A percentile compares a stretch with the other conserved stretches of the same genome.
phyloP scores from a whole-genome alignment of 495 filamentous ascomycete species.

The Penicillium ochrochloron region DNA sequence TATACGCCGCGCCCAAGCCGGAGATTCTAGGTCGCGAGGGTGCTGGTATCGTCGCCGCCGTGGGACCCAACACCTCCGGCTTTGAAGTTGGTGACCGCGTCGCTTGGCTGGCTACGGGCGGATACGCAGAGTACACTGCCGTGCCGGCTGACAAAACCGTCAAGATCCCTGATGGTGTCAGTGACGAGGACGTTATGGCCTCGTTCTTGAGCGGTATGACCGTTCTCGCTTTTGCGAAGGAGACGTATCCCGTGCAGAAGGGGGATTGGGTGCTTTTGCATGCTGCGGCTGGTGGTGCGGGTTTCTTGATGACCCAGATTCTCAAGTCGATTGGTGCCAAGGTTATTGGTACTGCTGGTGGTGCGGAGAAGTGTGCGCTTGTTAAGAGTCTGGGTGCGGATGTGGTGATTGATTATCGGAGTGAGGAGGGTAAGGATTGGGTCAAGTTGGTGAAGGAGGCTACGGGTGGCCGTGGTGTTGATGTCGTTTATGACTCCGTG shows the following conservation, averaged over 20 bases:
- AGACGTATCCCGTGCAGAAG: slow-evolving; percentile 71
- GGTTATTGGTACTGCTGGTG: slow-evolving; percentile 83
- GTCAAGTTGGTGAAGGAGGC: slow-evolving; percentile 68
- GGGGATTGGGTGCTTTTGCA: slow-evolving; percentile 89
- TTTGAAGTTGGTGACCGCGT: slow-evolving; percentile 70
- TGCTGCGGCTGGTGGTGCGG: slow-evolving; percentile 89
- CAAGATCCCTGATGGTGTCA: slow-evolving; percentile 67
- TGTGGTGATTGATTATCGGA: slow-evolving; percentile 71
- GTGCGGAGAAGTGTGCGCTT: slow-evolving; percentile 69
- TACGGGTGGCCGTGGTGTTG: slow-evolving; percentile 71
- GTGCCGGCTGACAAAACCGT: slow-evolving; percentile 59
- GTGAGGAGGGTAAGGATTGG: slow-evolving; percentile 69
- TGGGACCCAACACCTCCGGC: slow-evolving; percentile 51
- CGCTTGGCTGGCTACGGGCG: slow-evolving; percentile 60
- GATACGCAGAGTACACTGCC: slow-evolving; percentile 82
- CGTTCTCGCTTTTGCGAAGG: slow-evolving; percentile 79
- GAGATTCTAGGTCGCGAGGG: slow-evolving; percentile 86
- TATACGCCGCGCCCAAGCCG: slow-evolving; percentile 78
- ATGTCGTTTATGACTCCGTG: slow-evolving; percentile 87
- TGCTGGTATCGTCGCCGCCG: slow-evolving; percentile 62
- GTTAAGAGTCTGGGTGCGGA: slow-evolving; percentile 72
- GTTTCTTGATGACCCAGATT: slow-evolving; percentile 77
- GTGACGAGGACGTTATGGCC: slow-evolving; percentile 67
- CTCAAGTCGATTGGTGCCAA: slow-evolving; percentile 73
- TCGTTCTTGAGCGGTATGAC: slow-evolving; percentile 83